Conservation (phyloP, 495 filamentous ascomycete species). For the Penicillium salamii region DNA sequence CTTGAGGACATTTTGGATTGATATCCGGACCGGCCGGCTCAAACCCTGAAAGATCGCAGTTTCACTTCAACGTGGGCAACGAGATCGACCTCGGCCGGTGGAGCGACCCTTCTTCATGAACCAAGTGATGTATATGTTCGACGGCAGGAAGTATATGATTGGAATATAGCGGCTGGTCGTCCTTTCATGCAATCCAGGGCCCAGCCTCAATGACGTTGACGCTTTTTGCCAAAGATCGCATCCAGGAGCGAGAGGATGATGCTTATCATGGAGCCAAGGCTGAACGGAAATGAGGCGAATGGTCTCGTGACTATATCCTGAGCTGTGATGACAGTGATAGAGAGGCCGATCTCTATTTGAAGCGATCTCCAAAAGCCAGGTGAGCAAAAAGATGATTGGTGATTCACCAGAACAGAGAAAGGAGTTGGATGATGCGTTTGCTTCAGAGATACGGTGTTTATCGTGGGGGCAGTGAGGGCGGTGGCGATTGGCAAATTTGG, state of each 20-base stretch:
- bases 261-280: slow-evolving; percentile 15
- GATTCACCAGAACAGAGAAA: not conserved
- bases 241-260: slow-evolving; percentile 10
- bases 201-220: slow-evolving; percentile 6
- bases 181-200: slow-evolving; percentile 2
- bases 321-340: not conserved
- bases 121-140: slow-evolving; percentile 18
- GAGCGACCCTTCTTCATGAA: slow-evolving; percentile 30
- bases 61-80: slow-evolving; percentile 13
- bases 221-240: slow-evolving; percentile 12
- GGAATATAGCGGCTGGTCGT: too few species aligned
- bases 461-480: slow-evolving; percentile 20
- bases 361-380: not conserved
- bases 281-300: slow-evolving; percentile 1
- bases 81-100: slow-evolving; percentile 49
- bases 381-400: not conserved
- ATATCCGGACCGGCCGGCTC: not conserved
- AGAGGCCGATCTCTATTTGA: not conserved
- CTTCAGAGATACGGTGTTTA: slow-evolving; percentile 16
- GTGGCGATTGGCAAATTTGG: slow-evolving; percentile 11
- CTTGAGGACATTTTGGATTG: slow-evolving; percentile 11
- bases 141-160: too few species aligned
- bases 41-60: not conserved
- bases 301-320: slow-evolving; percentile 7
- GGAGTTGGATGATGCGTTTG: slow-evolving; percentile 7